Conservation (phyloP, 164 flowering plant genomes). For the Taxillus chinensis region DNA sequence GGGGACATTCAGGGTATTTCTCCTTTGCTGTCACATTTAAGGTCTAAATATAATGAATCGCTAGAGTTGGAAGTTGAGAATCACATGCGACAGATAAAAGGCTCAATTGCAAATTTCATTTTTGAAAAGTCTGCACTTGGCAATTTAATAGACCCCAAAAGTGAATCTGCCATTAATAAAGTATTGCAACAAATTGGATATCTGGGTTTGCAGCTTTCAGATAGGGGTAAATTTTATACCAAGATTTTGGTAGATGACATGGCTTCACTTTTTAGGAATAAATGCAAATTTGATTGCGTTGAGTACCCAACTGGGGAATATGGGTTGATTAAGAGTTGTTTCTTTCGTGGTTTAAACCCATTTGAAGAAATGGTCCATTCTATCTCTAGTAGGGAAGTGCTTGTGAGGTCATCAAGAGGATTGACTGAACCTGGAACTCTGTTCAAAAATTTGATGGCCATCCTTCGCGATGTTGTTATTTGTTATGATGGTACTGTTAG, state of each 20-base stretch:
- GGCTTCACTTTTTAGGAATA: constrained; percentile 29
- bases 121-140: constrained; percentile 49
- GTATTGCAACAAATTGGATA: constrained; percentile 80
- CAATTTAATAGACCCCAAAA: constrained; percentile 53
- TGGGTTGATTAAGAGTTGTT: constrained; percentile 56
- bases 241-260: constrained; percentile 51
- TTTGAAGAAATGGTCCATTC: constrained; percentile 76
- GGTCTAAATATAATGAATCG: constrained; percentile 42
- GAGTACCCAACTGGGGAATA: constrained; percentile 51
- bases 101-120: constrained; percentile 32
- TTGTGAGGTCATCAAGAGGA: constrained; percentile 84
- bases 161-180: constrained; percentile 61
- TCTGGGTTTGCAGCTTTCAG: constrained; percentile 63
- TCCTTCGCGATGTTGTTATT: constrained; percentile 77
- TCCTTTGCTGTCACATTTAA: constrained; percentile 35
- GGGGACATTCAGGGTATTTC: constrained; percentile 26
- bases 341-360: constrained; percentile 72
- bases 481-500: constrained; percentile 92
- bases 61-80: constrained; percentile 52
- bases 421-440: constrained; percentile 85
- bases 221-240: constrained; percentile 62
- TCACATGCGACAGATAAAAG: constrained; percentile 27
- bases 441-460: constrained; percentile 85
- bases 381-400: constrained; percentile 71
- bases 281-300: constrained; percentile 27